Base-by-base conservation (phyloP, 2,329 filamentous ascomycete species). In the Aspergillus fumigatiaffinis region DNA sequence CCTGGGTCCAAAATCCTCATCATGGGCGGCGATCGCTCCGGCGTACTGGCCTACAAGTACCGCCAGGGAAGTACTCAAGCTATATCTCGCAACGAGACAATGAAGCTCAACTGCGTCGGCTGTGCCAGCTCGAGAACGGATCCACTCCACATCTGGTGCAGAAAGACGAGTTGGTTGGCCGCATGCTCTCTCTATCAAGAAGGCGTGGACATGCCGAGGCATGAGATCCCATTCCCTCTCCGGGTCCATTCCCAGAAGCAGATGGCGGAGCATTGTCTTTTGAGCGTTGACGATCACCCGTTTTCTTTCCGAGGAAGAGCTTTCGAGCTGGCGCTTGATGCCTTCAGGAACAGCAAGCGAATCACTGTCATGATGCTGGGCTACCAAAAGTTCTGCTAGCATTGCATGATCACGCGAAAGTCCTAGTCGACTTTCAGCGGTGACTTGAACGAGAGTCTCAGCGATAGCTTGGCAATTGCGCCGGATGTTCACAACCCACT, bases 81-180 rank as follows among this genome's bases (percentile, higher is more conserved):
- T n/a, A 38, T 17, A 38, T 6, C 32, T 38, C 2, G 14, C 32
- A 38, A 38, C 3, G 14, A 38, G 14, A 17, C 32, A 17, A 6
- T 38, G 2, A 3, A 38, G 32, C 1, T 38, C 32, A 2, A 38
- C 32, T 17, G 14, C 5, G 32, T 38, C 32, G 14, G 32, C 14
- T 38, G 14, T 14, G 2, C 28, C 69, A 60, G 32, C 58, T 64
- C 10, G 70, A 58, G 12, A 29, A 51, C 76, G 71, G 9, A 81
- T 73, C 77, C 77, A 80, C 5, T 68, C 63, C 53, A 71, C 68
- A 50, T 79, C 72, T 1, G 63, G 68, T 8, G 73, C 71, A 0
- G 74, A 72, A 29, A 80, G 67, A n/a, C 68, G 65, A 52, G 71
- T 73, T 4, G 71, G 67, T 23, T 75, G 70, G 2, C 79, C 79